Evolutionary conservation across 1,284 basidiomycete genomes (phyloP), one percentile per base, ranked within the genome.

Genomic region (Rhodotorula glutinis): DNA sequence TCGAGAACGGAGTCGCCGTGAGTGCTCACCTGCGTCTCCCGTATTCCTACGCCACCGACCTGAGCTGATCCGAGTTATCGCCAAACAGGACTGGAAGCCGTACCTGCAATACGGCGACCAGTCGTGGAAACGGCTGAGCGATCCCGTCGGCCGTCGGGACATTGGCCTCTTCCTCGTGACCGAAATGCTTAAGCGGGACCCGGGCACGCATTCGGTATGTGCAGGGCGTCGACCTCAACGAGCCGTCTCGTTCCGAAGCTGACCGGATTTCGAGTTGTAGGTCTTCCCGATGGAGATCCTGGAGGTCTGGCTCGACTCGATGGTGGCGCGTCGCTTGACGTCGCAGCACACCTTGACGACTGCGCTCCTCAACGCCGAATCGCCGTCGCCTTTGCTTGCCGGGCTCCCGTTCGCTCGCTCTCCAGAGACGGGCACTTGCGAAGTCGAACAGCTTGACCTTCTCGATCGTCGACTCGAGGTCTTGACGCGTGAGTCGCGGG

Each of bases 91-190:
- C 51, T 92, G 91, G 91, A 77, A 80, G 1, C 77, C 81, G 30
- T 89, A 85, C 75, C 78, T 90, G 53, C 80, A 82, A 19, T 82
- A 81, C 52, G 86, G 86, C 1, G 78, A 82, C 25, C 81, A 85
- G 65, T 86, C 86, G 41, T 89, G 85, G 84, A 81, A 83, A 66
- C 80, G 84, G 46, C 82, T 88, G 56, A 80, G 81, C 29, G 83
- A 88, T 66, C 75, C 79, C 49, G 79, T 79, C 55, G 85, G 84
- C 71, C 81, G 84, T 23, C 82, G 83, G 49, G 84, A 88, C 60
- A 84, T 91, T 33, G 86, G 87, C 19, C 76, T 92, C 54, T 83
- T 85, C 21, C 86, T 92, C 76, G 85, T 87, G 81, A 82, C 84
- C 55, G 86, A 82, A 60, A 79, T 92, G 3, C 82, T 90, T 44